Evolutionary conservation across 163 green algal genomes (phyloP), one percentile per base, ranked within the genome.

Genomic region (Chloroidium sp.): DNA sequence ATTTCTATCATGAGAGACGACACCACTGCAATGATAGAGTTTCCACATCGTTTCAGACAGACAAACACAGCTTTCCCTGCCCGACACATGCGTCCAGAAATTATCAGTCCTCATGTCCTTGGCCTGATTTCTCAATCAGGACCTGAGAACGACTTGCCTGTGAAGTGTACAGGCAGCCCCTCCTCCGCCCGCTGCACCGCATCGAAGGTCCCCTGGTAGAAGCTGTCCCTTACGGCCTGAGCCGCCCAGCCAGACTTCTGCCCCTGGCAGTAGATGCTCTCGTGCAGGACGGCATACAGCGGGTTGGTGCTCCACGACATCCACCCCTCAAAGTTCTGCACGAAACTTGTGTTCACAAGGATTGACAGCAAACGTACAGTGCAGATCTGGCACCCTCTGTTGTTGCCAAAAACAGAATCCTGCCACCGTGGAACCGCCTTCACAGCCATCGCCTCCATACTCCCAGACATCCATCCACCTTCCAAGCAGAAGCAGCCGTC

Each of bases 181-280:
- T 75, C 79, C 14, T 82, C 6, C 6, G 81, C 87, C 0, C 77
- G 80, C 1, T 76, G 82, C 14, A 89, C 84, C 1, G 93, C 91
- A 79, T 97, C 92, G 72, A 97, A 97, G 1, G 13, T 69, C 4
- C 62, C 72, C 6, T 62, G 76, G 77, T 75, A 89, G 92, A 74
- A 57, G 74, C 86, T 79, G 62, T 90, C 74, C 2, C 91, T 85
- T 57, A 97, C 85, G 57, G 89, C 85, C 61, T 98, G 84, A 1
- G 94, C 94, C 3, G 94, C 90, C 94, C 95, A 98, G 75, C 83
- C 78, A 62, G 87, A 91, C 59, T 92, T 77, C 1, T 69, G 77
- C 61, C 76, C 79, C 81, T 97, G 90, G 87, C 93, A 97, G 90
- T 99, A 99, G 84, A 98, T 98, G 12, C 91, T 36, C 87, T 99